Percentiles rank a stretch among this genome's conserved stretches.
Evolutionary conservation across 2,329 filamentous ascomycete species (phyloP).

Genomic region (Coniochaeta prunicola): DNA sequence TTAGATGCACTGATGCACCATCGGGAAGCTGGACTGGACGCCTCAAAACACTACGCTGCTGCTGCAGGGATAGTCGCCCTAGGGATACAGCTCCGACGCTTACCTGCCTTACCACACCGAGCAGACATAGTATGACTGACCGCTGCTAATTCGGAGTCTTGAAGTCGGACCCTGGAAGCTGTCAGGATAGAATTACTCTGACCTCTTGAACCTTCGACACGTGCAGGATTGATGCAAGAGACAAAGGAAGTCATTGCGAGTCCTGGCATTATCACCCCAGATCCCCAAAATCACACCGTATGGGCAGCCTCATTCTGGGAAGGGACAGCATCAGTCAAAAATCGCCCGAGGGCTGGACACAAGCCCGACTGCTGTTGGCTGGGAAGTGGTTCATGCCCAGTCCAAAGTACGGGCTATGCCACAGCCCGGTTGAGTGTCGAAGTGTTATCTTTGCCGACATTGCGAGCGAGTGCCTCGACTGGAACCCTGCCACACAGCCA

Average conservation of each 20-base stretch:
- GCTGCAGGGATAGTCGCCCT: neutral
- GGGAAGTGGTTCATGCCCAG: neutral
- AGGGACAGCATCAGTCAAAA: neutral
- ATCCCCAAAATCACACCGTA: no score
- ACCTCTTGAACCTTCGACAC: neutral
- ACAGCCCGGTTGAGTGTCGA: constrained; percentile 4
- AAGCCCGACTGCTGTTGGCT: neutral
- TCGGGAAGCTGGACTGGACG: neutral
- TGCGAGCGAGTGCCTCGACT: constrained; percentile 8
- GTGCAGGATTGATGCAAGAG: neutral
- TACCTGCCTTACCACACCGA: neutral
- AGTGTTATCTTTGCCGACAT: neutral
- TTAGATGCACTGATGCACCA: neutral
- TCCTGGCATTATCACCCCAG: neutral
- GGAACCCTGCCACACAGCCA: constrained; percentile 4
- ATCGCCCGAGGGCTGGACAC: neutral
- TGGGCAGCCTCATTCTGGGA: neutral
- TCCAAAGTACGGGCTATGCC: neutral
- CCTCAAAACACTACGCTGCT: neutral
- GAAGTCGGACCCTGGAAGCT: neutral
- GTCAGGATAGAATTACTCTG: neutral
- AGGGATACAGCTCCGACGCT: neutral
- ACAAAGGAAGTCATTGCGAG: neutral
- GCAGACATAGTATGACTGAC: neutral
- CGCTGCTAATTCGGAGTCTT: neutral